Conservation (phyloP, 768 basidiomycete genomes). For the Boletus patriciae region DNA sequence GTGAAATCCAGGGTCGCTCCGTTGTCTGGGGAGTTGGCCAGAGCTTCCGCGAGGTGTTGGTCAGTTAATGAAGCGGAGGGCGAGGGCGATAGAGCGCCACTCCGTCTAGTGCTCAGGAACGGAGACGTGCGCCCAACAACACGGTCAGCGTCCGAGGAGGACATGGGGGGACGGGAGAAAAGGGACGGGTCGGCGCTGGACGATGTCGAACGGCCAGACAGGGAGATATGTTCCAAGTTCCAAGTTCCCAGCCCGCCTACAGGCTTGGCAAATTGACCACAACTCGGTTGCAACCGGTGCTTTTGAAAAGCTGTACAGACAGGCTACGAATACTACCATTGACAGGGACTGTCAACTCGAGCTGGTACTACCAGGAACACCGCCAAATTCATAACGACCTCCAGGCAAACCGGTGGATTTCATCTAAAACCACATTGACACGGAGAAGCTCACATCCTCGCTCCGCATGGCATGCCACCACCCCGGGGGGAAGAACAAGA, state of each 20-base stretch:
- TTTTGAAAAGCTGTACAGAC: constrained; percentile 24
- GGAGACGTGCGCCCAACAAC: constrained; percentile 30
- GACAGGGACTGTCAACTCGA: too few relatives aligned
- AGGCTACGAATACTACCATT: constrained; percentile 1
- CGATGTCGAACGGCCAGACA: constrained; percentile 15
- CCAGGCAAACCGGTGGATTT: constrained; percentile 26
- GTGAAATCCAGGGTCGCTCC: constrained; percentile 86
- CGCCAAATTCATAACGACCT: constrained; percentile 11
- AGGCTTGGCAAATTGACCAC: constrained; percentile 13
- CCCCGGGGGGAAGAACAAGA: constrained; percentile 85
- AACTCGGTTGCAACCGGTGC: constrained; percentile 31
- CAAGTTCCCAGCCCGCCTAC: not conserved
- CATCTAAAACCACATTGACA: constrained; percentile 88
- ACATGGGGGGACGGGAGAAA: constrained; percentile 23
- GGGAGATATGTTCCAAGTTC: constrained; percentile 23
- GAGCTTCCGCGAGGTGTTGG: constrained; percentile 63
- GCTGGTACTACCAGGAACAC: constrained; percentile 7
- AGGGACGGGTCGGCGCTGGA: constrained; percentile 11
- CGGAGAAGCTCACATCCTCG: constrained; percentile 78
- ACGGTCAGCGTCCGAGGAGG: constrained; percentile 32
- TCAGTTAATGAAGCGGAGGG: constrained; percentile 48
- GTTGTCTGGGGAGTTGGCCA: constrained; percentile 65
- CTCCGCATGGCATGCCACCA: constrained; percentile 96
- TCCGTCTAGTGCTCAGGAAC: constrained; percentile 25
- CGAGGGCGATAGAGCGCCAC: constrained; percentile 30